Percentiles rank a stretch among this genome's conserved stretches.
Evolutionary conservation across 495 filamentous ascomycete species (phyloP).

Genomic region (Mycothermus thermophilus): DNA sequence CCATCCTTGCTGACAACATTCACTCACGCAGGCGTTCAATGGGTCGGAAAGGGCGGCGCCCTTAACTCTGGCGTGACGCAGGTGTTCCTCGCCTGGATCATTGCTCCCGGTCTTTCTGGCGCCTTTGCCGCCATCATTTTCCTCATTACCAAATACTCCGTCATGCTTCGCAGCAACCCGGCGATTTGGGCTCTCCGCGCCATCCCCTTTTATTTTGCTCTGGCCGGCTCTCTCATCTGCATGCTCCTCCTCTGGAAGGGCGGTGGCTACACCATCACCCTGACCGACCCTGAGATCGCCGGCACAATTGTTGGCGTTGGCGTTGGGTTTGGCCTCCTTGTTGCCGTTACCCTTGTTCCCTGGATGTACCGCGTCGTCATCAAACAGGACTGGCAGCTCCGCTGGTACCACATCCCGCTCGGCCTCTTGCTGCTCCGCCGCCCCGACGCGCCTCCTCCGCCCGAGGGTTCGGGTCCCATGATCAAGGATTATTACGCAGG

Average conservation of each 20-base stretch:
- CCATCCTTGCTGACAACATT: not conserved
- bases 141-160: conserved; percentile 46
- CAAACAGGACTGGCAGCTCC: conserved; percentile 40
- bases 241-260: conserved; percentile 52
- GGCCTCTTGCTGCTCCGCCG: conserved; percentile 43
- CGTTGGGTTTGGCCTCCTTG: conserved; percentile 37
- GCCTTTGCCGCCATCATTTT: conserved; percentile 49
- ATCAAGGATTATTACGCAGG: conserved; percentile 44
- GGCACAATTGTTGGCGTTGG: conserved; percentile 48
- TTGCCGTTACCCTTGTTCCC: conserved; percentile 46
- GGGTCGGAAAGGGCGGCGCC: conserved; percentile 35
- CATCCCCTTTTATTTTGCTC: conserved; percentile 48
- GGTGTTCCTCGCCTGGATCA: conserved; percentile 40
- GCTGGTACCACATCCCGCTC: conserved; percentile 41
- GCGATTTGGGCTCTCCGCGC: conserved; percentile 41
- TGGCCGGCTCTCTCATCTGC: conserved; percentile 46
- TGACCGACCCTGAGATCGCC: conserved; percentile 31
- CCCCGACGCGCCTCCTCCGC: conserved; percentile 35
- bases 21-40: conserved; percentile 25
- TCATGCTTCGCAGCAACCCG: conserved; percentile 44
- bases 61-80: conserved; percentile 33
- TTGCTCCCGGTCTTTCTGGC: conserved; percentile 45
- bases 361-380: conserved; percentile 47
- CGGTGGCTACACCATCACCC: conserved; percentile 25
- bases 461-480: conserved; percentile 19